These are phyloP conservation scores for Thelonectria discophora DNA, from an alignment of 2,329 filamentous ascomycete genomes.

Conservation along the genomic window DNA sequence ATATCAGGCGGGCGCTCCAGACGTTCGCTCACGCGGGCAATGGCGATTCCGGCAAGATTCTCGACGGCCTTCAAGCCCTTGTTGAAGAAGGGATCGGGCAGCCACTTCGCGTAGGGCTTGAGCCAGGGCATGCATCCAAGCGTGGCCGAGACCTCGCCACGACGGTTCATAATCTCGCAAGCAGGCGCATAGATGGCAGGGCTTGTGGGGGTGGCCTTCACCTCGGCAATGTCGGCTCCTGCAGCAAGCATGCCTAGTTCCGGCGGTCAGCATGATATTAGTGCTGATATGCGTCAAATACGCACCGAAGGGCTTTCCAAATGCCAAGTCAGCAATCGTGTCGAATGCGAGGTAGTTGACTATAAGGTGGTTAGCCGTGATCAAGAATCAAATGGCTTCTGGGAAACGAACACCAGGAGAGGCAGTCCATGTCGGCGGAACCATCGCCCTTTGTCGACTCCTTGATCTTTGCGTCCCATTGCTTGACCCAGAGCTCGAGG, in stretches of 20 bases:
- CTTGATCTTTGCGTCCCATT: conserved; percentile 72
- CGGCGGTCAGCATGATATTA: rapidly evolving
- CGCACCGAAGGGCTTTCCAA: conserved; percentile 58
- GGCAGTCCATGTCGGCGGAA: conserved; percentile 71
- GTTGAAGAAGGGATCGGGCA: conserved; percentile 85
- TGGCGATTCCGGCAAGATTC: conserved; percentile 86
- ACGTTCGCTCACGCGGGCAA: conserved; percentile 79
- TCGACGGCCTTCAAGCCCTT: conserved; percentile 78
- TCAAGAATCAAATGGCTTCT: rapidly evolving
- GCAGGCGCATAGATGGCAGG: conserved; percentile 76
- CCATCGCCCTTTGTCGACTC: conserved; percentile 64
- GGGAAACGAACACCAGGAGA: conserved; percentile 69
- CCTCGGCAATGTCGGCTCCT: conserved; percentile 79
- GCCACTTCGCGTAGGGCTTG: conserved; percentile 81
- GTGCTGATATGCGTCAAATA: rapidly evolving
- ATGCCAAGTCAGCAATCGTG: conserved; percentile 59
- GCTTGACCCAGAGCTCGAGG: conserved; percentile 75
- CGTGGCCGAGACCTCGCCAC: conserved; percentile 85
- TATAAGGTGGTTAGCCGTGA: background rate
- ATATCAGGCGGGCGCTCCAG: conserved; percentile 70
- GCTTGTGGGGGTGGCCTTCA: conserved; percentile 67
- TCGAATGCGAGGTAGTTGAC: conserved; percentile 63
- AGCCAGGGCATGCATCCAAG: conserved; percentile 78
- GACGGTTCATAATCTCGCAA: conserved; percentile 89
- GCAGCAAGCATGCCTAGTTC: conserved; percentile 71